Base-by-base conservation (phyloP, 2,329 filamentous ascomycete genomes). In the Stagonosporopsis tanaceti region DNA sequence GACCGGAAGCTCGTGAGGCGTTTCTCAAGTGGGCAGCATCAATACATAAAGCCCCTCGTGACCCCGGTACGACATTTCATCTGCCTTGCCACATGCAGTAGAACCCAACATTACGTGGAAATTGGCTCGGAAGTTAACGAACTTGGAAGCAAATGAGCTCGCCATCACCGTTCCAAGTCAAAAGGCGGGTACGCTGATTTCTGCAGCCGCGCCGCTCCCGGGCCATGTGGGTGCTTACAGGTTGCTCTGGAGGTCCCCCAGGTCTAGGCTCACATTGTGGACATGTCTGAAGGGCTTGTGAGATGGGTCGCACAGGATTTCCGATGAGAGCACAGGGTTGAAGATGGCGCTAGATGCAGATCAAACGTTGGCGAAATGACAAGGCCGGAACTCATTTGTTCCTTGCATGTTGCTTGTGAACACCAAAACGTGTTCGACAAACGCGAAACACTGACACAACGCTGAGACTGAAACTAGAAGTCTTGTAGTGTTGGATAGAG, bases 311-410 rank as follows among this genome's bases (percentile, higher is more conserved):
- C 48, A 57, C 50, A 59, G 58, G 47, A 55, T 55, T 50, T 58
- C 39, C 57, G 63, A 63, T 61, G 52, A 63, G 60, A 37, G 46
- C 35, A 34, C 40, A 54, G 53, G 59, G 48, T 62, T 24, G 40
- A 50, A 55, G 48, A 60, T 47, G 44, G 48, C 66, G 59, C 68
- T 69, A 67, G 61, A 54, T 52, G 69, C 41, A 64, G 64, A 73
- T 73, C 70, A 74, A 72, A 74, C 71, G 57, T 53, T 63, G 58
- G 56, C 63, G 71, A 72, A 58, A 73, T 75, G 65, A 72, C 41
- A 42, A 58, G 57, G 59, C 62, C 62, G 53, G 44, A 64, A 64
- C 50, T 53, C 41, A 54, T 44, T 46, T 51, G 47, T 54, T 54
- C 56, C 50, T 54, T 47, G 47, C 44, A 48, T 39, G 12, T 53